Conservation (phyloP, 2,329 filamentous ascomycete species). For the Sporothrix pallida region DNA sequence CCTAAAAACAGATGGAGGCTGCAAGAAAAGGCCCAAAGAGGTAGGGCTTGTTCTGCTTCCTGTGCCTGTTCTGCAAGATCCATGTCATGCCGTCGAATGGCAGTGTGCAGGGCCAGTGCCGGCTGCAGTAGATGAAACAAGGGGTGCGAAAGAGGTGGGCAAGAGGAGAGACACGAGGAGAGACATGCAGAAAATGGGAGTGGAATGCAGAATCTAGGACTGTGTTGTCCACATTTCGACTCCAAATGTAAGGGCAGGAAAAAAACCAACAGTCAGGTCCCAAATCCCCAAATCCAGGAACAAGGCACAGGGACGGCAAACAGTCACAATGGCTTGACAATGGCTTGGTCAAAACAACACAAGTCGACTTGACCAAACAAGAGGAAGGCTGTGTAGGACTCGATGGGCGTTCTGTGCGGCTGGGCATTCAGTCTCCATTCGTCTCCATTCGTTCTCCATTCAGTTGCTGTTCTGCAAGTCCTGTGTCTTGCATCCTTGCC, state of each 20-base stretch:
- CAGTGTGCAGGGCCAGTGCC: slow-evolving; percentile 25
- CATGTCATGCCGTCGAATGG: slow-evolving; percentile 27
- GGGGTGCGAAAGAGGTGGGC: slow-evolving; percentile 7
- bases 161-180: slow-evolving; percentile 10
- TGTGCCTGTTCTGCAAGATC: background rate
- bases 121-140: slow-evolving; percentile 33
- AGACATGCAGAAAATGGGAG: background rate
- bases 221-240: background rate
- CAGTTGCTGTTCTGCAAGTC: too few relatives aligned
- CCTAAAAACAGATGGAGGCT: background rate
- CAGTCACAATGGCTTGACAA: background rate
- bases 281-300: slow-evolving; percentile 13
- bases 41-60: background rate
- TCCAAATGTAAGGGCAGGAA: background rate
- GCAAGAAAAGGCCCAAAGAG: slow-evolving; percentile 4
- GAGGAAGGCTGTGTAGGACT: slow-evolving; percentile 10
- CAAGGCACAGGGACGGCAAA: slow-evolving; percentile 10
- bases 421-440: background rate
- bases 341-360: background rate
- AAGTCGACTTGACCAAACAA: background rate
- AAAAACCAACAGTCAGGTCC: background rate
- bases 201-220: slow-evolving; percentile 8
- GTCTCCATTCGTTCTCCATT: too few relatives aligned
- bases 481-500: background rate
- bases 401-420: background rate